These are phyloP conservation scores for Saraca asoca DNA, from an alignment of 331 rosid species.

Conservation along the genomic window DNA sequence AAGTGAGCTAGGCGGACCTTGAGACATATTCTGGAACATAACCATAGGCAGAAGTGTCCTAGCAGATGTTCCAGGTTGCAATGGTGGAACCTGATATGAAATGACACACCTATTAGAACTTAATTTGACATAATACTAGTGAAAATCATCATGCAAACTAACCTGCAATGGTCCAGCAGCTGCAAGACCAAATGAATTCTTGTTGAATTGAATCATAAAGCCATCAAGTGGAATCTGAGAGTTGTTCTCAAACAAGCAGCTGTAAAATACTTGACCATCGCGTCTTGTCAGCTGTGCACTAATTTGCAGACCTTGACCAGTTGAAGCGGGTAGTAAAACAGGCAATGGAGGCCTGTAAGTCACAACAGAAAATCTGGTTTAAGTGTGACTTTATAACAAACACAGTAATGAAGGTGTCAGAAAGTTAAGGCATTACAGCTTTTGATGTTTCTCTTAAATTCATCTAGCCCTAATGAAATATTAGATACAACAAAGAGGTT, in stretches of 20 bases:
- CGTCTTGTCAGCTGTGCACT: constrained; percentile 79
- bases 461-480: not conserved
- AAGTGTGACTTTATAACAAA: constrained; percentile 22
- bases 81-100: constrained; percentile 67
- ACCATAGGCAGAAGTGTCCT: constrained; percentile 92
- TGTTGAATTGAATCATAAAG: constrained; percentile 98
- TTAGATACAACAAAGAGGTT: not conserved
- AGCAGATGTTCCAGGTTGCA: constrained; percentile 81
- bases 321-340: constrained; percentile 67
- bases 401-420: constrained; percentile 28
- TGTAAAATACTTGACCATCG: constrained; percentile 88
- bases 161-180: constrained; percentile 95
- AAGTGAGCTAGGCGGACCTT: constrained; percentile 93
- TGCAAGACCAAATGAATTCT: constrained; percentile 93
- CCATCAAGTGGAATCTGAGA: constrained; percentile 84
- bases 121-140: constrained; percentile 4
- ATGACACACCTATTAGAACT: constrained; percentile 30
- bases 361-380: constrained; percentile 35
- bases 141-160: constrained; percentile 25
- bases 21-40: constrained; percentile 85
- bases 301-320: constrained; percentile 97
- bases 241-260: constrained; percentile 79
- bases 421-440: constrained; percentile 2
- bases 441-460: constrained; percentile 10
- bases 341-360: constrained; percentile 83